These are phyloP conservation scores for Jatropha multifida DNA, from an alignment of 441 rosid species.

Conservation along the genomic window DNA sequence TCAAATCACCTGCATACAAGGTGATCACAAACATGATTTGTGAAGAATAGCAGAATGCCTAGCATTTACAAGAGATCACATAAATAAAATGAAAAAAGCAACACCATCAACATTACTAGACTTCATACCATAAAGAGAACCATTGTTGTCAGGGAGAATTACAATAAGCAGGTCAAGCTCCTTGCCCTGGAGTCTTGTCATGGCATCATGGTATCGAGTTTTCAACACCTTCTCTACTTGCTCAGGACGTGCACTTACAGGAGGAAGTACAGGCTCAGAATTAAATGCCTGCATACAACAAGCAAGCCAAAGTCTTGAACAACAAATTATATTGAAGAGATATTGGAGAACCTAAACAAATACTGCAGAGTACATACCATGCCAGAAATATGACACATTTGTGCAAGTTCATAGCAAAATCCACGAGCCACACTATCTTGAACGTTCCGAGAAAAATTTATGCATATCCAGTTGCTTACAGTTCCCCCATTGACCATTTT, in stretches of 20 bases:
- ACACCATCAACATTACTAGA: not conserved
- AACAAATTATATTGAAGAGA: slow-evolving; percentile 5
- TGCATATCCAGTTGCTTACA: slow-evolving; percentile 81
- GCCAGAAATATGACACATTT: slow-evolving; percentile 82
- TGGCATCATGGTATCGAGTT: slow-evolving; percentile 86
- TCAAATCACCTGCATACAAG: slow-evolving; percentile 68
- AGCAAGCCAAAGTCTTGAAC: slow-evolving; percentile 15
- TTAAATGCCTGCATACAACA: slow-evolving; percentile 59
- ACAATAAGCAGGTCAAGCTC: slow-evolving; percentile 92
- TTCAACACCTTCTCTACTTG: slow-evolving; percentile 81
- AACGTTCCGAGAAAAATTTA: slow-evolving; percentile 76
- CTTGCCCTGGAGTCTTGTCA: slow-evolving; percentile 60
- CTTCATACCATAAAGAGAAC: slow-evolving; percentile 79
- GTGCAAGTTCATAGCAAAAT: slow-evolving; percentile 86
- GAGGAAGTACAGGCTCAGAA: slow-evolving; percentile 71
- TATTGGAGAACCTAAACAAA: not conserved
- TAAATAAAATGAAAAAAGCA: not conserved
- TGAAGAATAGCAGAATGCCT: not conserved
- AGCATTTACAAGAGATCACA: not conserved
- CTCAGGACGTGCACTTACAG: slow-evolving; percentile 72
- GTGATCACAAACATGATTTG: not conserved
- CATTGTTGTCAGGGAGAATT: slow-evolving; percentile 89
- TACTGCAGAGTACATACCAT: slow-evolving; percentile 48
- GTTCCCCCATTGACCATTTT: slow-evolving; percentile 98
- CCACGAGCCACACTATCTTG: slow-evolving; percentile 68